phyloP scores from a whole-genome alignment of 2,329 filamentous ascomycete genomes.

The Diatrype stigma region DNA sequence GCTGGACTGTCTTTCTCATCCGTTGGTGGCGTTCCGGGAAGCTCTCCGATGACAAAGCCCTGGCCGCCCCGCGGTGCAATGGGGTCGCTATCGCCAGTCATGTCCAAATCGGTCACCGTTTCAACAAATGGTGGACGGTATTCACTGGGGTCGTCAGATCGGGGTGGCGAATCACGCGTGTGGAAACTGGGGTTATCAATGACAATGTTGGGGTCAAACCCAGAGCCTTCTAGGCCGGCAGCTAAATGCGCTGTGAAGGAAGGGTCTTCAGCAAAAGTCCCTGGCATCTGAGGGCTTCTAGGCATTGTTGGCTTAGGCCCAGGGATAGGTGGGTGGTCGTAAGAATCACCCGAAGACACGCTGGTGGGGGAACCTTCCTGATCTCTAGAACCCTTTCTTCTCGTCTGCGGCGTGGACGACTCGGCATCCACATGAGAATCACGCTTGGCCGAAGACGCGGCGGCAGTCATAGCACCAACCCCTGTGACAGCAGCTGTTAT shows the following conservation, averaged over 20 bases:
- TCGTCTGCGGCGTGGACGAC: slow-evolving; percentile 6
- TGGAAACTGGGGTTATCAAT: slow-evolving; percentile 62
- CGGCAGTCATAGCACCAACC: slow-evolving; percentile 26
- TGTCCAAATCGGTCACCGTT: slow-evolving; percentile 39
- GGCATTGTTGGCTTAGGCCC: slow-evolving; percentile 54
- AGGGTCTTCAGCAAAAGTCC: slow-evolving; percentile 61
- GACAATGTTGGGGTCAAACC: slow-evolving; percentile 67
- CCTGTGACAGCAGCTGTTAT: slow-evolving; percentile 47
- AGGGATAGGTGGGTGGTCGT: slow-evolving; percentile 44
- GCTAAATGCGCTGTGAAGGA: slow-evolving; percentile 65
- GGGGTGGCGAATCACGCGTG: slow-evolving; percentile 59
- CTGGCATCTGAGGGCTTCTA: slow-evolving; percentile 53
- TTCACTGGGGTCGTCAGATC: slow-evolving; percentile 46
- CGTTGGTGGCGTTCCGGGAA: slow-evolving; percentile 34
- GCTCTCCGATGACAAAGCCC: slow-evolving; percentile 46
- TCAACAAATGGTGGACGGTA: slow-evolving; percentile 49
- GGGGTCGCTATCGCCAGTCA: slow-evolving; percentile 27
- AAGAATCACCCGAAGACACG: slow-evolving; percentile 35
- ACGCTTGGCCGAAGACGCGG: slow-evolving; percentile 13
- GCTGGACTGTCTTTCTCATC: slow-evolving; percentile 26
- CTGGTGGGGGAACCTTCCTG: slow-evolving; percentile 20
- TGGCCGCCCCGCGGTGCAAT: slow-evolving; percentile 15
- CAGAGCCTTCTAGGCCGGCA: slow-evolving; percentile 60
- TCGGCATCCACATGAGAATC: slow-evolving; percentile 9
- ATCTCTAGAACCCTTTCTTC: slow-evolving; percentile 15